Conservation (phyloP, 306 rosid genomes). For the Morella rubra region DNA sequence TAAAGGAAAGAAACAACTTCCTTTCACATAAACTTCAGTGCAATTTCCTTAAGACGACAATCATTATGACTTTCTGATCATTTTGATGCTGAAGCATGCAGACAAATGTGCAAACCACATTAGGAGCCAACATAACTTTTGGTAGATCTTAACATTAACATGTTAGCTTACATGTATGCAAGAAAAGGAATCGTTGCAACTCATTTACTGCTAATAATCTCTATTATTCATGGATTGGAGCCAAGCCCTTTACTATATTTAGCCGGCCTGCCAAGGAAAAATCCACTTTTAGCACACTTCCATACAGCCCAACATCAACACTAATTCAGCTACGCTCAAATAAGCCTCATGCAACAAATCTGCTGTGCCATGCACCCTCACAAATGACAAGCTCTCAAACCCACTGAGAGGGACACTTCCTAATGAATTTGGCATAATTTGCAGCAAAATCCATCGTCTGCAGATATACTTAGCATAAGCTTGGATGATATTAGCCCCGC, state of each 20-base stretch:
- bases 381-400: neutral
- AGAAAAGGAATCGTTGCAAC: neutral
- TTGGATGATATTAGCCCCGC: too few species aligned
- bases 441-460: neutral
- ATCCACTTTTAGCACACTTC: neutral
- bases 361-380: neutral
- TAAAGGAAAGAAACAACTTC: too few species aligned
- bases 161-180: neutral
- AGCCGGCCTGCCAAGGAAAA: constrained; percentile 1
- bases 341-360: neutral
- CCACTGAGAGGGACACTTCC: neutral
- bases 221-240: neutral
- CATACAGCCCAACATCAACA: neutral
- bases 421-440: neutral
- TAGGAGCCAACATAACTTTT: neutral
- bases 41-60: too few species aligned
- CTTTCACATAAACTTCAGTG: too few species aligned
- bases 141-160: too few species aligned
- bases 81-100: neutral
- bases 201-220: neutral
- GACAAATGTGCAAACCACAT: neutral
- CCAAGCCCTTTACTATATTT: constrained; percentile 2
- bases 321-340: neutral
- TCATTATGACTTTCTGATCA: too few species aligned
- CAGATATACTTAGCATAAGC: too few species aligned